Base-by-base conservation (phyloP, 2,329 filamentous ascomycete species). In the Boeremia exigua region DNA sequence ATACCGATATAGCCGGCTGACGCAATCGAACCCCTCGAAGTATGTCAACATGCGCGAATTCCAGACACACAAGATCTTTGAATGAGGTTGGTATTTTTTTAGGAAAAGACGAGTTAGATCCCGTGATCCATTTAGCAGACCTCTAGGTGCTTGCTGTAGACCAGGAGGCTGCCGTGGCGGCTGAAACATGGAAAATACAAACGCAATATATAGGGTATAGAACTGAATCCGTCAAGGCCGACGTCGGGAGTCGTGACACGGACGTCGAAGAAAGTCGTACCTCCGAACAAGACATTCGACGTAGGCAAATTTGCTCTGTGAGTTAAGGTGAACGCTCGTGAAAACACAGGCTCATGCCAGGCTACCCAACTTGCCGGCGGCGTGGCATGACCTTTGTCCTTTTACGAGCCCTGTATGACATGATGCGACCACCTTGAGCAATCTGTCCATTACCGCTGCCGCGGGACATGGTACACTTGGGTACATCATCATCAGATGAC, bases 381-480 rank as follows among this genome's bases (percentile, higher is more conserved):
- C 60, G 60, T 15, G 57, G 42, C 3, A 52, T 40, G 17, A 56
- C 48, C 42, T 66, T 72, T 12, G 57, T 62, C 59, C 67, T 72
- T 47, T 72, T 75, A 54, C 68, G 69, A n/a, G 62, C 64, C 36
- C 61, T 66, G 38, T 65, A 67, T 8, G 70, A 61, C 53, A 76
- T 61, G 82, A 81, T 84, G 8, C 86, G 81, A 44, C 87, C 83
- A 27, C 80, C 79, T 65, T 81, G 81, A 17, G 83, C 82, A 42
- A 85, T 79, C 28, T 74, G 76, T 1, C 82, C 82, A 53, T 78
- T 78, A 38, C 81, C 80, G 40, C 73, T 80, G 65, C 81, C 88
- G 47, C 95, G 88, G 58, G 92, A 96, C 92, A 99, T 97, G 54
- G 94, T 89, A 63, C 90, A 95, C 30, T 86, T 79, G 0, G 95